Evolutionary conservation across 140 eudicot species (phyloP).

Genomic region (Senecio squalidus): DNA sequence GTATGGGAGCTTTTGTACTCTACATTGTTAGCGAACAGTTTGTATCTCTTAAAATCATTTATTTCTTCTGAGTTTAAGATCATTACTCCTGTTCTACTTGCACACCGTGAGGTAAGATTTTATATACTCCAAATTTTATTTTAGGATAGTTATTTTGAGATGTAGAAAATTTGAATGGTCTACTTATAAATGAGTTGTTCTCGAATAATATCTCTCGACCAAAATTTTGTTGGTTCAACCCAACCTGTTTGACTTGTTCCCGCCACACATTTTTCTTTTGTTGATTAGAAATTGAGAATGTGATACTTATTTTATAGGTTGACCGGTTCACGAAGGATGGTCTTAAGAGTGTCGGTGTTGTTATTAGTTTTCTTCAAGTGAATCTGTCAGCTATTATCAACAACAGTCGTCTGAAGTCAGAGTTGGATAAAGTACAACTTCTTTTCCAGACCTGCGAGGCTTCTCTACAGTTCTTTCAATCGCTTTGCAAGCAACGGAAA

Average conservation of each 20-base stretch:
- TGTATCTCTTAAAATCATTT: slow-evolving; percentile 43
- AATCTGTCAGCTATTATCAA: slow-evolving; percentile 46
- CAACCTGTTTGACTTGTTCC: too few species aligned
- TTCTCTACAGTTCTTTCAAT: slow-evolving; percentile 68
- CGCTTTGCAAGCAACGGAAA: slow-evolving; percentile 45
- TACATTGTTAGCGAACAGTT: slow-evolving; percentile 54
- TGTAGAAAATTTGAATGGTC: too few species aligned
- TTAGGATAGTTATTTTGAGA: neutral
- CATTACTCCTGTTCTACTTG: slow-evolving; percentile 41
- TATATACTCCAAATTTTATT: neutral
- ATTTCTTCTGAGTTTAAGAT: slow-evolving; percentile 55
- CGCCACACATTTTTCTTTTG: too few species aligned
- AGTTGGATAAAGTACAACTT: slow-evolving; percentile 30
- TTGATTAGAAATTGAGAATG: slow-evolving; percentile 12
- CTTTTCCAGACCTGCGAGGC: slow-evolving; percentile 68
- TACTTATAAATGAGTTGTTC: too few species aligned
- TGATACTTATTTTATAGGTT: slow-evolving; percentile 42
- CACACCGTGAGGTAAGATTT: slow-evolving; percentile 47
- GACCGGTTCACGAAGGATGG: slow-evolving; percentile 50
- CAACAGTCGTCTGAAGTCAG: slow-evolving; percentile 19
- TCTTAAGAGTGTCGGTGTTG: slow-evolving; percentile 45
- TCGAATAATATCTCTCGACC: too few species aligned
- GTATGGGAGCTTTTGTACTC: slow-evolving; percentile 40
- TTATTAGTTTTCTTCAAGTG: slow-evolving; percentile 48
- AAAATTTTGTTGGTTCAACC: too few species aligned